Conservation (phyloP, 73 alveolate genomes). For the Uronychia setigera region DNA sequence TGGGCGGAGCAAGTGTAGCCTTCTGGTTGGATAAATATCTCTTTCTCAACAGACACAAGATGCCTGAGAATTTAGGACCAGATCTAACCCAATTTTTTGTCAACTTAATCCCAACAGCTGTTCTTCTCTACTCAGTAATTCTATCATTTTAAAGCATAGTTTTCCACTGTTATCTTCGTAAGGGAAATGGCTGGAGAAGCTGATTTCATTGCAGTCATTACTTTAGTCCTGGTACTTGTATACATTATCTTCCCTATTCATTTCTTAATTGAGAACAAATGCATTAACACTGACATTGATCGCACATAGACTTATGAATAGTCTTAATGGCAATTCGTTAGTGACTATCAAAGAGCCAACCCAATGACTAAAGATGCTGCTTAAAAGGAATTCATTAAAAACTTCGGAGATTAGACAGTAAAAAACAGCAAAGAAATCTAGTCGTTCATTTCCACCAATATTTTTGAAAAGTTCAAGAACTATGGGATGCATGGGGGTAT, state of each 20-base stretch:
- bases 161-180: neutral
- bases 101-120: constrained; percentile 22
- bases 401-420: too few relatives aligned
- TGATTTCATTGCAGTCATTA: neutral
- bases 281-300: neutral
- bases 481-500: too few relatives aligned
- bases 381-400: neutral
- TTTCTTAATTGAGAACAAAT: neutral
- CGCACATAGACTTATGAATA: neutral
- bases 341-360: constrained; percentile 67
- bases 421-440: too few relatives aligned
- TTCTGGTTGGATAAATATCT: constrained; percentile 54
- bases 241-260: neutral
- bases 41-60: constrained; percentile 40
- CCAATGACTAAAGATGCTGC: constrained; percentile 60
- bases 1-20: constrained; percentile 2
- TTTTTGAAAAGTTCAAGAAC: too few relatives aligned
- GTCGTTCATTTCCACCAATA: too few relatives aligned
- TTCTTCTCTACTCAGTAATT: constrained; percentile 4
- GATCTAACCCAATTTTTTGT: constrained; percentile 36
- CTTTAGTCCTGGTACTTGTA: neutral
- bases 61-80: constrained; percentile 43
- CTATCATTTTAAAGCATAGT: neutral
- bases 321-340: constrained; percentile 20
- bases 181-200: neutral